Conservation (phyloP, 306 rosid genomes). For the Aeschynomene evenia region DNA sequence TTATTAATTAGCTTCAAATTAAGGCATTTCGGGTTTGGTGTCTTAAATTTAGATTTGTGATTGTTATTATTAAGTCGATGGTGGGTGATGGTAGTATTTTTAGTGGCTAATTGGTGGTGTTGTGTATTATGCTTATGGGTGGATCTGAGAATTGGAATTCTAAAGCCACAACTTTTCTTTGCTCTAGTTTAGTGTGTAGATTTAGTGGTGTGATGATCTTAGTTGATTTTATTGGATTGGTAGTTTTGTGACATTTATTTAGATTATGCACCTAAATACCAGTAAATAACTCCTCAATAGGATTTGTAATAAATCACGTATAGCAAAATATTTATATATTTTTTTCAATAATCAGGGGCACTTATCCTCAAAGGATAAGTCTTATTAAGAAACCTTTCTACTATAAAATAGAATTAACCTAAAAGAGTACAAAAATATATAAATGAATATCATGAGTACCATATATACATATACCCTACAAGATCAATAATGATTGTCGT, state of each 20-base stretch:
- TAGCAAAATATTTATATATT: too few species aligned
- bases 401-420: too few species aligned
- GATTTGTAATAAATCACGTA: neutral
- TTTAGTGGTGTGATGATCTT: neutral
- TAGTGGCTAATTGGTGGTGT: conserved; percentile 27
- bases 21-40: conserved; percentile 23
- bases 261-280: neutral
- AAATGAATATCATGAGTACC: too few species aligned
- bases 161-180: neutral
- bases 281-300: neutral
- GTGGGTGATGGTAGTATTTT: conserved; percentile 22
- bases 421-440: too few species aligned
- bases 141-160: neutral
- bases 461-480: too few species aligned
- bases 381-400: too few species aligned
- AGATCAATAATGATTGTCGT: too few species aligned
- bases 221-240: too few species aligned
- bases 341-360: too few species aligned
- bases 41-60: conserved; percentile 31
- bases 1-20: conserved; percentile 7
- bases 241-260: neutral
- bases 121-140: neutral
- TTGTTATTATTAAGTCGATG: conserved; percentile 22
- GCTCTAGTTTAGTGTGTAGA: neutral
- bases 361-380: too few species aligned